These are phyloP conservation scores for Draba incana DNA, from an alignment of 345 rosid species.

Conservation along the genomic window DNA sequence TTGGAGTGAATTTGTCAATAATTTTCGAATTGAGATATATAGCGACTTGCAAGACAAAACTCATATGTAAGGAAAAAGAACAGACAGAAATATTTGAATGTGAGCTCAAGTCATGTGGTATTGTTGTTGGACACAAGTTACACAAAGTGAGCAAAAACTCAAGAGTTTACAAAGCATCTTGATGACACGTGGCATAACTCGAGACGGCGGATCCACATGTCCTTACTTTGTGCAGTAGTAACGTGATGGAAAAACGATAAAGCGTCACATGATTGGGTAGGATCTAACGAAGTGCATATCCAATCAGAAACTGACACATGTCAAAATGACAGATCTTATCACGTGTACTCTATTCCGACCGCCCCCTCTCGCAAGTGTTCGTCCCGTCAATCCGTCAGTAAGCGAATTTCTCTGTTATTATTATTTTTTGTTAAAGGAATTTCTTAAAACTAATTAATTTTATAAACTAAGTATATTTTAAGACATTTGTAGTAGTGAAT, in stretches of 20 bases:
- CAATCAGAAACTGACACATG: slow-evolving; percentile 13
- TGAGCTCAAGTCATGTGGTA: slow-evolving; percentile 27
- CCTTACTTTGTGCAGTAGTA: slow-evolving; percentile 27
- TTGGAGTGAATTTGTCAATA: too few species aligned
- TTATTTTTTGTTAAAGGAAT: too few species aligned
- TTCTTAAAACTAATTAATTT: too few species aligned
- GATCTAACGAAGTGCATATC: slow-evolving; percentile 36
- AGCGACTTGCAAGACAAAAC: background rate
- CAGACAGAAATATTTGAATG: slow-evolving; percentile 6
- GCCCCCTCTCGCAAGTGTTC: slow-evolving; percentile 34
- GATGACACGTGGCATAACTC: slow-evolving; percentile 50
- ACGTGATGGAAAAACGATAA: slow-evolving; percentile 52
- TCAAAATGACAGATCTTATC: slow-evolving; percentile 24
- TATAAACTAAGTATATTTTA: too few species aligned
- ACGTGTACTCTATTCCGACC: slow-evolving; percentile 42
- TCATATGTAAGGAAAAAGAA: background rate
- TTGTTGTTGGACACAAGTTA: slow-evolving; percentile 11
- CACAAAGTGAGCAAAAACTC: slow-evolving; percentile 23
- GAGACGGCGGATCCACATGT: slow-evolving; percentile 49
- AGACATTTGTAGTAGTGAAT: too few species aligned
- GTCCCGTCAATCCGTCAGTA: slow-evolving; percentile 29
- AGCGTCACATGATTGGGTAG: slow-evolving; percentile 42
- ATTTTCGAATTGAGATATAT: too few species aligned
- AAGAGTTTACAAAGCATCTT: slow-evolving; percentile 7
- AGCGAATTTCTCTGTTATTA: background rate